A percentile compares a stretch with the other conserved stretches of the same genome.
Evolutionary conservation across 2,329 filamentous ascomycete genomes (phyloP).

Genomic region (Penicillium corylophilum): DNA sequence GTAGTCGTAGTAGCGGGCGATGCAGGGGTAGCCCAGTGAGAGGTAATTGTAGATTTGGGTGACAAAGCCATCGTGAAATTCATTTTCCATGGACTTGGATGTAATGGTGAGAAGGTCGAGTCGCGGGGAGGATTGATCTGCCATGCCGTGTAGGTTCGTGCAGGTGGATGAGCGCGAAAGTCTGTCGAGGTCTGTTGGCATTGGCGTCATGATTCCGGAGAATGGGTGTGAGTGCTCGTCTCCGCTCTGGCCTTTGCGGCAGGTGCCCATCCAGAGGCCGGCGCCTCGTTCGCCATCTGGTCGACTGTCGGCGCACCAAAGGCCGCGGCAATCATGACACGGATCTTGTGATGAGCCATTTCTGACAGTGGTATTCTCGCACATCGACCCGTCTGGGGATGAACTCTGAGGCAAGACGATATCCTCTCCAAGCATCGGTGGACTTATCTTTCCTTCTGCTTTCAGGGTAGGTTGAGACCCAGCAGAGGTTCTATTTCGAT

Average conservation of each 20-base stretch:
- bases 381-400: conserved; percentile 80
- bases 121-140: not conserved
- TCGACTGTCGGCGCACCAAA: conserved; percentile 75
- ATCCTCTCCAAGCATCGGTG: conserved; percentile 85
- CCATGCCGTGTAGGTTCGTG: not conserved
- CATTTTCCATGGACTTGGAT: conserved; percentile 49
- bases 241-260: conserved; percentile 26
- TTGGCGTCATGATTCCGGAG: conserved; percentile 29
- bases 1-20: conserved; percentile 77
- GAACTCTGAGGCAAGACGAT: conserved; percentile 76
- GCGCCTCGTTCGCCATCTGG: conserved; percentile 37
- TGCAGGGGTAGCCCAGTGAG: conserved; percentile 84
- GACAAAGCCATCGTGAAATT: conserved; percentile 81
- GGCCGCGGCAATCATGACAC: conserved; percentile 56
- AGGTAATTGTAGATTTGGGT: conserved; percentile 98
- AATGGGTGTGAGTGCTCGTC: conserved; percentile 10
- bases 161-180: not conserved
- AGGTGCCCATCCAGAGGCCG: conserved; percentile 47
- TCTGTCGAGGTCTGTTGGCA: conserved; percentile 2
- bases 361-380: conserved; percentile 70
- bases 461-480: conserved; percentile 49
- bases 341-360: conserved; percentile 53
- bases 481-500: conserved; percentile 33
- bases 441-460: conserved; percentile 55
- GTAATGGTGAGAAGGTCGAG: conserved; percentile 2